Conservation (phyloP, 1,284 basidiomycete genomes). For the Sporisorium graminicola region DNA sequence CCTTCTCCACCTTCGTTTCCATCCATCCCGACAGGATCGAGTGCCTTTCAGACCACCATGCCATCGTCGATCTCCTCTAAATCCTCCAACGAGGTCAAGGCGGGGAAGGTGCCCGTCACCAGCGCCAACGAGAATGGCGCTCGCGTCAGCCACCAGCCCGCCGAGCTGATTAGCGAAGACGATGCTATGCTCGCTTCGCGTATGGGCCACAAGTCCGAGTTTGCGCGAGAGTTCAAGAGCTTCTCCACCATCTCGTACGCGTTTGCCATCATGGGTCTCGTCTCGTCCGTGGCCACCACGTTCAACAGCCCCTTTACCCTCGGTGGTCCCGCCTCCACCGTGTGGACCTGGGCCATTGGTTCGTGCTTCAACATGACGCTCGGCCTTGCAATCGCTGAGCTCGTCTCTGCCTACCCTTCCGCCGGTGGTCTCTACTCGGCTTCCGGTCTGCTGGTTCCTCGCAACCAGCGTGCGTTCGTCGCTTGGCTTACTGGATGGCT, state of each 20-base stretch:
- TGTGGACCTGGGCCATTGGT: constrained; percentile 68
- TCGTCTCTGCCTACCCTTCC: constrained; percentile 79
- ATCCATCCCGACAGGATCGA: background rate
- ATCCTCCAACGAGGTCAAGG: constrained; percentile 41
- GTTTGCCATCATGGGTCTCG: constrained; percentile 68
- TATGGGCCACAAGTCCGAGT: constrained; percentile 67
- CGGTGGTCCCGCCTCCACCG: constrained; percentile 63
- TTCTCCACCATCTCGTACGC: constrained; percentile 68
- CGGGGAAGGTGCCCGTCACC: constrained; percentile 31
- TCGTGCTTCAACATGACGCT: constrained; percentile 67
- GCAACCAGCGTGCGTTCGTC: constrained; percentile 70
- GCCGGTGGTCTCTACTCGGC: constrained; percentile 80
- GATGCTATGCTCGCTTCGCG: constrained; percentile 62
- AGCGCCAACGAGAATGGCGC: constrained; percentile 37
- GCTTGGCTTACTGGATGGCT: constrained; percentile 79
- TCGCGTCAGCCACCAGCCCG: constrained; percentile 50
- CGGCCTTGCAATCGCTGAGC: constrained; percentile 67
- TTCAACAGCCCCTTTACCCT: constrained; percentile 66
- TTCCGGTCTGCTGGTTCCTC: constrained; percentile 65
- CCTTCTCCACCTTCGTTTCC: background rate
- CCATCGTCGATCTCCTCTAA: constrained; percentile 45
- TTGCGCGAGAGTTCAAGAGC: constrained; percentile 68
- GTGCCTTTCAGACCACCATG: constrained; percentile 15
- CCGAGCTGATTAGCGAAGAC: constrained; percentile 57
- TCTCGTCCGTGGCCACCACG: constrained; percentile 68